Conservation (phyloP, 192 early-diverging fungal species). For the Coemansia sp. region DNA sequence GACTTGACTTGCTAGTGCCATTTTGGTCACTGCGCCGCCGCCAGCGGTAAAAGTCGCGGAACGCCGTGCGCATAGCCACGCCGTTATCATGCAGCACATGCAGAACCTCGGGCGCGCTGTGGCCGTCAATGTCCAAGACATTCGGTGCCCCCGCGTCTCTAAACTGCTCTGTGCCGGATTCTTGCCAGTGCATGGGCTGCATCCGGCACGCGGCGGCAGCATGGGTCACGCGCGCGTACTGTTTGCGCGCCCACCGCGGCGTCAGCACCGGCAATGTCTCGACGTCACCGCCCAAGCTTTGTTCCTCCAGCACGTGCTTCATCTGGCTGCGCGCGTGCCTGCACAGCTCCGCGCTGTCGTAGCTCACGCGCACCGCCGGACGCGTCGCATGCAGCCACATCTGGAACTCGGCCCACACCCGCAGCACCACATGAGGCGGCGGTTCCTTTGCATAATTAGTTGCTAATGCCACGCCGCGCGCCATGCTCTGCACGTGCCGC, state of each 20-base stretch:
- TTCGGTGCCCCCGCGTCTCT: not conserved
- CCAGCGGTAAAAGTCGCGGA: slow-evolving; percentile 3
- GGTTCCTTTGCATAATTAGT: not conserved
- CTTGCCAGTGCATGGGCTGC: not conserved
- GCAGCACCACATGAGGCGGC: slow-evolving; percentile 3
- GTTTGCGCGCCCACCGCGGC: not conserved
- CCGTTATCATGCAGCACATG: not conserved
- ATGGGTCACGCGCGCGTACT: not conserved
- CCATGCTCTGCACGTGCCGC: slow-evolving; percentile 4
- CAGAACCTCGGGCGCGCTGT: not conserved
- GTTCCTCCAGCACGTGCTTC: not conserved
- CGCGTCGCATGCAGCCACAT: slow-evolving; percentile 6
- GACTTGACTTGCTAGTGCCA: not conserved
- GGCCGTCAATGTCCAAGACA: not conserved
- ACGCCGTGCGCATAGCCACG: not conserved
- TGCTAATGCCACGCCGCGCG: not conserved
- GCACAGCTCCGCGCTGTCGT: not conserved
- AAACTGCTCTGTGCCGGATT: not conserved
- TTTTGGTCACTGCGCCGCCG: slow-evolving; percentile 1
- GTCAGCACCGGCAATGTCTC: not conserved
- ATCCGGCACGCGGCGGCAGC: not conserved
- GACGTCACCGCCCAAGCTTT: not conserved
- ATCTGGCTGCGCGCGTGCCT: not conserved
- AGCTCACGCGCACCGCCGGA: not conserved
- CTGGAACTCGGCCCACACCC: slow-evolving; percentile 26